A percentile compares a stretch with the other conserved stretches of the same genome.
Evolutionary conservation across 2,329 filamentous ascomycete genomes (phyloP).

Genomic region (Microdochium bolleyi): DNA sequence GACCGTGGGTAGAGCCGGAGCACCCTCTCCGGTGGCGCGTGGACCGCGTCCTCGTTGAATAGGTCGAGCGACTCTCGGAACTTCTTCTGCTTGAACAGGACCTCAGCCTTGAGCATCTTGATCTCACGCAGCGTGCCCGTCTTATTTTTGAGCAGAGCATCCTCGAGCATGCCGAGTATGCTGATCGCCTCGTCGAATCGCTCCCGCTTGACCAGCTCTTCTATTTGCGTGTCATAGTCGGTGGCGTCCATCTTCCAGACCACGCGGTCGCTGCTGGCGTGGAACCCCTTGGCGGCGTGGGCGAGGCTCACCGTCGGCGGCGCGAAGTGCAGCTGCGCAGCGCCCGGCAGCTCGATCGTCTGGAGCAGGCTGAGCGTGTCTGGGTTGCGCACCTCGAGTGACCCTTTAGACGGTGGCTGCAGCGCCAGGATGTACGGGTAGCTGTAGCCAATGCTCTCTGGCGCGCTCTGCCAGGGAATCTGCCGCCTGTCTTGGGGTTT

Average conservation of each 20-base stretch:
- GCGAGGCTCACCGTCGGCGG: constrained; percentile 90
- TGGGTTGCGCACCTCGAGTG: constrained; percentile 85
- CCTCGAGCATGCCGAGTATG: constrained; percentile 81
- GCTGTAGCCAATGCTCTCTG: constrained; percentile 88
- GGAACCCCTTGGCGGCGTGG: constrained; percentile 91
- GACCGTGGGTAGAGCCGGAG: constrained; percentile 74
- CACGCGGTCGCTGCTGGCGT: constrained; percentile 82
- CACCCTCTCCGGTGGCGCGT: constrained; percentile 82
- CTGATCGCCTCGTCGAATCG: constrained; percentile 89
- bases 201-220: constrained; percentile 66
- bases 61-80: constrained; percentile 83
- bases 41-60: constrained; percentile 75
- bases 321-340: constrained; percentile 80
- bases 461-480: constrained; percentile 84
- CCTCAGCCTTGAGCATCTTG: constrained; percentile 86
- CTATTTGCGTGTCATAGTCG: constrained; percentile 83
- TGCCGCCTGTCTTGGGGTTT: constrained; percentile 77
- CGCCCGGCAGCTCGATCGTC: constrained; percentile 72
- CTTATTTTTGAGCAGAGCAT: constrained; percentile 82
- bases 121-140: constrained; percentile 71
- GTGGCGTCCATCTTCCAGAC: constrained; percentile 96
- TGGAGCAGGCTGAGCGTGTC: constrained; percentile 87
- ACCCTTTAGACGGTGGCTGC: constrained; percentile 74
- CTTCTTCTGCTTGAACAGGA: constrained; percentile 72
- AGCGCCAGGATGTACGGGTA: constrained; percentile 92